Percentiles rank a stretch among this genome's conserved stretches.
phyloP scores from a whole-genome alignment of 1,284 basidiomycete genomes.

The Vanrija humicola region DNA sequence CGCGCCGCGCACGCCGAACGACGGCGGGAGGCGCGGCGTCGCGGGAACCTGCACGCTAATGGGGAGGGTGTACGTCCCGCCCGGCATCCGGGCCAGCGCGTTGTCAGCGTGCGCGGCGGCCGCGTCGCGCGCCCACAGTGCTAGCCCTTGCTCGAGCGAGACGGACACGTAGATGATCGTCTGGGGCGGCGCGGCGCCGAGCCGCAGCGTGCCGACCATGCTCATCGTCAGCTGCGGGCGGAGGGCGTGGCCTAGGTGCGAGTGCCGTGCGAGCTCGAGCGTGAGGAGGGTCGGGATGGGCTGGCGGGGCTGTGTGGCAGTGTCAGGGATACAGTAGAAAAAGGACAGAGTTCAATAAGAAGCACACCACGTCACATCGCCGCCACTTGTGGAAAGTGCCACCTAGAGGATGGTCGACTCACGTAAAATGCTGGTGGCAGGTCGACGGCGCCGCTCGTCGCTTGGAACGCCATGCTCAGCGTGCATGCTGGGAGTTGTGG shows the following conservation, averaged over 20 bases:
- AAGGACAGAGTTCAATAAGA: background rate
- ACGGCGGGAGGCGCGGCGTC: constrained; percentile 34
- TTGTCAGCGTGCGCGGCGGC: constrained; percentile 9
- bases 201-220: constrained; percentile 35
- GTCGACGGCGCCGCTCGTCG: background rate
- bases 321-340: no score
- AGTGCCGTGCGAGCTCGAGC: constrained; percentile 30
- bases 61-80: constrained; percentile 33
- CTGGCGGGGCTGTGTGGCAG: constrained; percentile 27
- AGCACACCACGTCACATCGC: background rate
- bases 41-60: constrained; percentile 41
- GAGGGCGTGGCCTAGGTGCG: constrained; percentile 31
- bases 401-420: background rate
- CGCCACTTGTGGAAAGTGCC: background rate
- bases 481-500: background rate
- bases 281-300: constrained; percentile 39
- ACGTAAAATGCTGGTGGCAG: constrained; percentile 23
- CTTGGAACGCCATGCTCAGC: background rate
- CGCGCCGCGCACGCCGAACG: constrained; percentile 23
- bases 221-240: constrained; percentile 36
- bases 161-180: constrained; percentile 42
- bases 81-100: background rate
- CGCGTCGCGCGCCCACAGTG: constrained; percentile 41
- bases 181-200: constrained; percentile 19
- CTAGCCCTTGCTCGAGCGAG: constrained; percentile 35